Percentiles rank a stretch among this genome's conserved stretches.
phyloP scores from a whole-genome alignment of 495 filamentous ascomycete species.

The Daldinia bambusicola region DNA sequence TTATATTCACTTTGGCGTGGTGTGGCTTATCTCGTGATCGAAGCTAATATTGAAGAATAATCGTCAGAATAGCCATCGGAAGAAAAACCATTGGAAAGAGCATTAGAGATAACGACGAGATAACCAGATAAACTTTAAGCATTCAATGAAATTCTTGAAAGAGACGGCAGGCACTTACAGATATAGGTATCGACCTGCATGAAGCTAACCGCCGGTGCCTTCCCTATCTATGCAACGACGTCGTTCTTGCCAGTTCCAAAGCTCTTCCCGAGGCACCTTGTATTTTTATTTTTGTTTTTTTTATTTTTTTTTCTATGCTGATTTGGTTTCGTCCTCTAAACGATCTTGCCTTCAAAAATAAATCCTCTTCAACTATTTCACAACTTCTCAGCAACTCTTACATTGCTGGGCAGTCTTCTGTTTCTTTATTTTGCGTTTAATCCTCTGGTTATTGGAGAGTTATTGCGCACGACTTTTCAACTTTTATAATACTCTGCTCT shows the following conservation, averaged over 20 bases:
- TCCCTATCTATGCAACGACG: background rate
- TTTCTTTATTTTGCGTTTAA: background rate
- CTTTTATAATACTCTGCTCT: background rate
- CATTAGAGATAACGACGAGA: background rate
- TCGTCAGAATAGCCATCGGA: background rate
- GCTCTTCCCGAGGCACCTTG: background rate
- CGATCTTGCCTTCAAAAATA: background rate
- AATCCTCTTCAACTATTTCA: background rate
- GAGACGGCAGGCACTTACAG: background rate
- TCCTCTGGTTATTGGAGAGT: conserved; percentile 4
- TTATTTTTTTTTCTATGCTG: background rate
- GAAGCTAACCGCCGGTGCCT: background rate
- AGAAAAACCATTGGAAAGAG: background rate
- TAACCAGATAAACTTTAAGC: background rate
- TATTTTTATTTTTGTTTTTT: background rate
- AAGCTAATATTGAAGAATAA: too few relatives aligned
- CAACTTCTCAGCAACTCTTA: background rate
- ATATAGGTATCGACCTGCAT: background rate
- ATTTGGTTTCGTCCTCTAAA: background rate
- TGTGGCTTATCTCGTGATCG: too few relatives aligned
- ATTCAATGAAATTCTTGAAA: background rate
- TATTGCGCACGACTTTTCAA: conserved; percentile 15
- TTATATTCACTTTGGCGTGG: too few relatives aligned
- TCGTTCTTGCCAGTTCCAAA: background rate
- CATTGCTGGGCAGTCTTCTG: background rate